phyloP scores from a whole-genome alignment of 768 basidiomycete species.

The Holtermannia corniformis region DNA sequence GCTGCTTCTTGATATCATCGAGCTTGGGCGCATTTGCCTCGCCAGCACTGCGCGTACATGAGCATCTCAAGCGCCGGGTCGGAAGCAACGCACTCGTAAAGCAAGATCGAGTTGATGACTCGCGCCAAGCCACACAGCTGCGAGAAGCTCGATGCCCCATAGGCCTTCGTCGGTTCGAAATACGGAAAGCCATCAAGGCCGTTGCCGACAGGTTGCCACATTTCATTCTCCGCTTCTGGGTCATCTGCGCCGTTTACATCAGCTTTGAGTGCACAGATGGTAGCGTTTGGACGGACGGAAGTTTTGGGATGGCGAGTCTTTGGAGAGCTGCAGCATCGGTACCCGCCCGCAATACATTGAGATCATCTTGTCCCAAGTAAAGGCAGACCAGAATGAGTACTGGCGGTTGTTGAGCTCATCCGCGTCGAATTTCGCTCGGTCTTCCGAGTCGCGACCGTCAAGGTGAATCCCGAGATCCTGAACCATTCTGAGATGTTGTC shows the following conservation, averaged over 20 bases:
- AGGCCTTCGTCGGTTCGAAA: background rate
- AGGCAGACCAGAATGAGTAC: background rate
- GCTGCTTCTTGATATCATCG: background rate
- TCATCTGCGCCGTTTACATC: background rate
- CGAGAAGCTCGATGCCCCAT: background rate
- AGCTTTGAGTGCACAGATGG: background rate
- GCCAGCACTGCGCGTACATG: background rate
- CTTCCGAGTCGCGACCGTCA: background rate
- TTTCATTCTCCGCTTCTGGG: background rate
- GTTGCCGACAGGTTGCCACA: background rate
- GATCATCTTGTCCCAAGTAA: background rate
- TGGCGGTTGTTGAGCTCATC: background rate
- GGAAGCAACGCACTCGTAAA: background rate
- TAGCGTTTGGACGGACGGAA: background rate
- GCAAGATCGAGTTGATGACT: background rate
- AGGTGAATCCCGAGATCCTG: slow-evolving; percentile 3
- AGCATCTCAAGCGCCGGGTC: background rate
- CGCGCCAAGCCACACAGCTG: background rate
- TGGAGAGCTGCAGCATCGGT: slow-evolving; percentile 1
- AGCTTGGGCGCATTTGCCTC: background rate
- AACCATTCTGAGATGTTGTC: background rate
- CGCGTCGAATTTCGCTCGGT: too few species aligned
- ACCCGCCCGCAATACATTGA: slow-evolving; percentile 1
- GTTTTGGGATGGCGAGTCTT: background rate
- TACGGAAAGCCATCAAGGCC: background rate